phyloP scores from a whole-genome alignment of 2,329 filamentous ascomycete genomes.

The Colletotrichum graminicola region DNA sequence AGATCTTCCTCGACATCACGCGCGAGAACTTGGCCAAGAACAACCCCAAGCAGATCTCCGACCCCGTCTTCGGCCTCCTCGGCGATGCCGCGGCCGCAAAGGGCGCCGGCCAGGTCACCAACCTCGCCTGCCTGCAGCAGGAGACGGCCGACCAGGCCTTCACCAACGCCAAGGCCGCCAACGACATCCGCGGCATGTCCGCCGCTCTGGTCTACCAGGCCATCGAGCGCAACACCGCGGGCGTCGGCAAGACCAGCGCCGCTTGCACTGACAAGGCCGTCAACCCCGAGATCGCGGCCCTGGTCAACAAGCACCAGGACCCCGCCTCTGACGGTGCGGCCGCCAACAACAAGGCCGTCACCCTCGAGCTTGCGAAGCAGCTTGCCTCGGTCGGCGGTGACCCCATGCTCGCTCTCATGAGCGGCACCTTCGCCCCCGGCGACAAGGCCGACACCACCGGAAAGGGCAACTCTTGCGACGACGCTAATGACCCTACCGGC shows the following conservation, averaged over 20 bases:
- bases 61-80: constrained; percentile 63
- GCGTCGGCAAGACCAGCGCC: constrained; percentile 55
- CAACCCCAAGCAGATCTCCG: constrained; percentile 62
- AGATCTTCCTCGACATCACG: constrained; percentile 57
- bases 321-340: constrained; percentile 56
- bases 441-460: constrained; percentile 54
- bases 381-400: constrained; percentile 59
- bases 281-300: constrained; percentile 60
- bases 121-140: constrained; percentile 61
- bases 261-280: constrained; percentile 56
- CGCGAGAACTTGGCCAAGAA: constrained; percentile 56
- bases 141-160: constrained; percentile 69
- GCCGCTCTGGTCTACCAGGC: constrained; percentile 67
- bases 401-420: constrained; percentile 56
- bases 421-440: constrained; percentile 59
- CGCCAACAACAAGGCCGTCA: constrained; percentile 58
- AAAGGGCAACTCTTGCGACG: constrained; percentile 67
- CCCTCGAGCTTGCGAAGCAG: constrained; percentile 56
- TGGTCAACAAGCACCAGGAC: constrained; percentile 59
- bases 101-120: constrained; percentile 51
- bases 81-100: constrained; percentile 63
- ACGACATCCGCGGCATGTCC: constrained; percentile 66
- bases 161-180: constrained; percentile 67
- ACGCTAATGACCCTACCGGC: constrained; percentile 60
- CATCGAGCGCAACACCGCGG: constrained; percentile 64